Percentiles rank a stretch among this genome's conserved stretches.
These are phyloP conservation scores for Rhynchospora tenuis DNA, from an alignment of 176 grass and related monocot genomes.

Conservation along the genomic window DNA sequence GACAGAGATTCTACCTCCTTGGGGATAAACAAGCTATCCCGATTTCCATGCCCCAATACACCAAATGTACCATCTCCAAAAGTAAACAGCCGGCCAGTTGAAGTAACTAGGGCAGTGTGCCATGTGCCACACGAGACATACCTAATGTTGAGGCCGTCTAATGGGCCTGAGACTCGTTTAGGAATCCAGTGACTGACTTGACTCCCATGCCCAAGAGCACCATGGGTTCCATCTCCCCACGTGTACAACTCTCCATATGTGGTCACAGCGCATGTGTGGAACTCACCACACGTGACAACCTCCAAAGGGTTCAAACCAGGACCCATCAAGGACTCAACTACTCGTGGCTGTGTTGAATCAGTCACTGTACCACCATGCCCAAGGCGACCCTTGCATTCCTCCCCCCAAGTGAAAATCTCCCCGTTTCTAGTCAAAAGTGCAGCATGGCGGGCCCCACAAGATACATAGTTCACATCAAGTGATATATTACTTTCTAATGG, in stretches of 20 bases:
- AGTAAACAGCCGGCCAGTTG: conserved; percentile 74
- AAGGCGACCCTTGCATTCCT: conserved; percentile 81
- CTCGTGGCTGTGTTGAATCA: conserved; percentile 45
- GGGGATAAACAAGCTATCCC: conserved; percentile 49
- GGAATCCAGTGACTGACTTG: conserved; percentile 95
- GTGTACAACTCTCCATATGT: conserved; percentile 80
- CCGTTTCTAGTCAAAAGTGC: conserved; percentile 84
- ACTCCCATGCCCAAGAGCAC: conserved; percentile 85
- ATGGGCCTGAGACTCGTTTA: conserved; percentile 76
- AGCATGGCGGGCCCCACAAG: conserved; percentile 80
- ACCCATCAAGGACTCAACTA: conserved; percentile 55
- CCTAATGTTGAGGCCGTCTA: conserved; percentile 66
- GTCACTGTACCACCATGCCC: conserved; percentile 65
- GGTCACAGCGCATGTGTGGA: conserved; percentile 87
- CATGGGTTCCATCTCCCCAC: conserved; percentile 85
- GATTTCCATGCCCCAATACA: conserved; percentile 86
- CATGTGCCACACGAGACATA: conserved; percentile 91
- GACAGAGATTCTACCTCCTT: conserved; percentile 84
- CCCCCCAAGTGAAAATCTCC: conserved; percentile 96
- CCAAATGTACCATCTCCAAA: conserved; percentile 98
- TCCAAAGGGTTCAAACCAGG: conserved; percentile 39
- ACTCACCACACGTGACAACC: conserved; percentile 83
- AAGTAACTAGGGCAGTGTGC: conserved; percentile 90
- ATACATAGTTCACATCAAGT: conserved; percentile 72
- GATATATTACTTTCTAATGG: conserved; percentile 78